Percentiles rank a stretch among this genome's conserved stretches.
These are phyloP conservation scores for Basipetospora chlamydospora DNA, from an alignment of 2,329 filamentous ascomycete species.

Conservation along the genomic window DNA sequence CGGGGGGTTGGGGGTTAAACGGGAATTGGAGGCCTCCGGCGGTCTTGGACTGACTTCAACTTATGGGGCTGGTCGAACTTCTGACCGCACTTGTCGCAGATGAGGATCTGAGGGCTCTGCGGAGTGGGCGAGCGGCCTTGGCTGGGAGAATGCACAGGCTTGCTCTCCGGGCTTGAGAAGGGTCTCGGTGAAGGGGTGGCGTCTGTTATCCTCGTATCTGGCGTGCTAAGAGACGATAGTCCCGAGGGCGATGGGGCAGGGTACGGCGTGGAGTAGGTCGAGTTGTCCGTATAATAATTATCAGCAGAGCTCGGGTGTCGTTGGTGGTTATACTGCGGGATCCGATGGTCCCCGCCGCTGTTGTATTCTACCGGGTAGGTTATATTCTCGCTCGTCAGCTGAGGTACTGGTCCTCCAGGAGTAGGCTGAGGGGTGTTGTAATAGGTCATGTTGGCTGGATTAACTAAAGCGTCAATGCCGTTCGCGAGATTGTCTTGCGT, in stretches of 20 bases:
- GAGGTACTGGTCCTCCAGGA: no score
- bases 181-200: slow-evolving; percentile 27
- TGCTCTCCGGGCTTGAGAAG: slow-evolving; percentile 19
- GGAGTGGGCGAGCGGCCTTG: slow-evolving; percentile 7
- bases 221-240: slow-evolving; percentile 27
- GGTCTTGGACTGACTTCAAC: slow-evolving; percentile 33
- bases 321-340: slow-evolving; percentile 6
- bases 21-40: no score
- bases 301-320: slow-evolving; percentile 9
- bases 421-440: no score
- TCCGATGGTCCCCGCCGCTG: slow-evolving; percentile 5
- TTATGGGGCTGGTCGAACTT: slow-evolving; percentile 45
- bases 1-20: background rate
- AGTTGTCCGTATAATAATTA: slow-evolving; percentile 15
- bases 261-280: slow-evolving; percentile 27
- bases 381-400: no score
- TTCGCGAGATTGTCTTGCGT: no score
- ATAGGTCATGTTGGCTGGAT: no score
- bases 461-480: no score
- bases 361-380: slow-evolving; percentile 3
- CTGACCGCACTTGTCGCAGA: slow-evolving; percentile 27
- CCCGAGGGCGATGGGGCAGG: slow-evolving; percentile 24
- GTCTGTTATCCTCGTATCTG: slow-evolving; percentile 27
- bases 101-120: slow-evolving; percentile 11
- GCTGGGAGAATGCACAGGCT: slow-evolving; percentile 21